Evolutionary conservation across 305 asterid species (phyloP).

Genomic region (Fraxinus xanthoxyloides): DNA sequence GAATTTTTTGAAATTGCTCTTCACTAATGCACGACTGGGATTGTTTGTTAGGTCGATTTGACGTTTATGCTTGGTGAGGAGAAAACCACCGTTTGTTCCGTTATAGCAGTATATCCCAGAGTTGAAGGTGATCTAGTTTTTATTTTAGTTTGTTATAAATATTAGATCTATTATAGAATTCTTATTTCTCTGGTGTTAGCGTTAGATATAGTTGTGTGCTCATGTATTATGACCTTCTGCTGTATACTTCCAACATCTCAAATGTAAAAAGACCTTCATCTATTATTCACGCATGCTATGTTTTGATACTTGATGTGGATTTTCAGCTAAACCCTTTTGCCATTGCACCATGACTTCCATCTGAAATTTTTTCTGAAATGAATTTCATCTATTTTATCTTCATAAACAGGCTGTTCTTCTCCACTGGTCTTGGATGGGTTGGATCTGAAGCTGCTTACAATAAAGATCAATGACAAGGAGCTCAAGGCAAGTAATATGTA

Average conservation of each 20-base stretch:
- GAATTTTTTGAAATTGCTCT: not conserved
- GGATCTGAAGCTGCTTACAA: conserved; percentile 67
- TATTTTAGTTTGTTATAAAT: not conserved
- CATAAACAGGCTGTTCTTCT: conserved; percentile 48
- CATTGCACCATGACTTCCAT: not conserved
- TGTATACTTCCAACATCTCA: not conserved
- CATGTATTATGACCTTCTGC: not conserved
- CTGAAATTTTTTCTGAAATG: not conserved
- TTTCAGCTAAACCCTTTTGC: not conserved
- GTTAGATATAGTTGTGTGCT: not conserved
- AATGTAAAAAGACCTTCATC: not conserved
- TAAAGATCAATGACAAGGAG: conserved; percentile 58
- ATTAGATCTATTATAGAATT: not conserved
- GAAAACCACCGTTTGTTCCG: conserved; percentile 62
- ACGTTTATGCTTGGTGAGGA: conserved; percentile 76
- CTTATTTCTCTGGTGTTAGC: not conserved
- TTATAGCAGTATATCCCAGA: conserved; percentile 63
- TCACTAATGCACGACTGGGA: conserved; percentile 3
- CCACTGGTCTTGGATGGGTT: conserved; percentile 75
- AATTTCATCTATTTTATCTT: not conserved
- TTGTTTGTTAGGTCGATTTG: conserved; percentile 64
- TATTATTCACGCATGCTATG: not conserved
- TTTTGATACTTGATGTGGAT: not conserved
- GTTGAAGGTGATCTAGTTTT: conserved; percentile 52
- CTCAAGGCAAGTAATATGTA: conserved; percentile 50